Evolutionary conservation across 2,329 filamentous ascomycete genomes (phyloP), one percentile per base, ranked within the genome.

Genomic region (Fusarium floridanum): DNA sequence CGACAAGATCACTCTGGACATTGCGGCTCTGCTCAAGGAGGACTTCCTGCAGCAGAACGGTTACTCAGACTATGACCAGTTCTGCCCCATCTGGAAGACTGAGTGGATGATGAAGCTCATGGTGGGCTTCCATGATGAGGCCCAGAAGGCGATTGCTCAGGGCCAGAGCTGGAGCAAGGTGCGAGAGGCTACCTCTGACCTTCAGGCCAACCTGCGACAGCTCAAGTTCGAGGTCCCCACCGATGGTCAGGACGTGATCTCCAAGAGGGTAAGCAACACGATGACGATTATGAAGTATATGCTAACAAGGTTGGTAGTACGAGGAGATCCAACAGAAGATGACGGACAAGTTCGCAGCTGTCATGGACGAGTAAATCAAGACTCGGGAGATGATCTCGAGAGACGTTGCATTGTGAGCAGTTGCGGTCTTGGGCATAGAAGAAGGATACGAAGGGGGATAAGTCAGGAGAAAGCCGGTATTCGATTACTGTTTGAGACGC

Each of bases 81-180:
- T 97, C 91, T 99, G 97, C 82, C 97, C 97, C 60, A 90, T 99
- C 81, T 99, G 97, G 97, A 99, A 99, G 92, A 99, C 97, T 0
- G 94, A 97, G 84, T 99, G 97, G 93, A 98, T 99, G 97, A 99
- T 99, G 97, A 98, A 97, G 90, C 93, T 95, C 75, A 98, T 99
- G 92, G 94, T 99, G 88, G 94, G 93, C 68, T 99, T 96, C 90
- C 95, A 98, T 83, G 97, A 99, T 80, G 97, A 99, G 88, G 92
- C 95, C 27, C 96, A 98, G 84, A 98, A 98, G 90, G 95, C 95
- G 8, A 90, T 99, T 81, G 89, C 93, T 7, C 95, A 98, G 84
- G 97, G 97, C 71, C 93, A 96, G 85, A 93, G 87, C 85, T 99
- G 97, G 97, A 87, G 88, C 82, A 98, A 97, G 90, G 93, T 99